A percentile compares a stretch with the other conserved stretches of the same genome.
These are phyloP conservation scores for Saturnispora quitensis DNA, from an alignment of 805 yeast species.

Conservation along the genomic window DNA sequence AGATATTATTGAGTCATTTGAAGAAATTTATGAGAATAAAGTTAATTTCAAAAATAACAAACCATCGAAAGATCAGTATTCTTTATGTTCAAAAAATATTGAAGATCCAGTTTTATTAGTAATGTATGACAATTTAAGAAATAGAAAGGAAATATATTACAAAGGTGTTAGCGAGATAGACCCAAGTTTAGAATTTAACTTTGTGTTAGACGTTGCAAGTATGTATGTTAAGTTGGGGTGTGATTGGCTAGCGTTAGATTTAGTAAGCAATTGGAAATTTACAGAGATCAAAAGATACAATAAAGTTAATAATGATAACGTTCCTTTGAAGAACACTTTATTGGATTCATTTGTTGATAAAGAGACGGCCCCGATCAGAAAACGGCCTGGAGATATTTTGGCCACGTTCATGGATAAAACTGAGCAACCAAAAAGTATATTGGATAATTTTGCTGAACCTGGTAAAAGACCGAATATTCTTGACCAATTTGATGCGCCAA, in stretches of 20 bases:
- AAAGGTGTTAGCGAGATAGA: conserved; percentile 40
- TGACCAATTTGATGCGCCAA: not conserved
- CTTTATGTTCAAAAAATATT: conserved; percentile 16
- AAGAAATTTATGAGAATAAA: conserved; percentile 14
- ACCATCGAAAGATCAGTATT: conserved; percentile 16
- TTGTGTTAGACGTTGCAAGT: conserved; percentile 51
- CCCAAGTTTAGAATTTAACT: conserved; percentile 44
- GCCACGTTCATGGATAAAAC: conserved; percentile 8
- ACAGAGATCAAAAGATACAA: not conserved
- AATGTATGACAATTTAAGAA: conserved; percentile 54
- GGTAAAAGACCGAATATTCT: not conserved
- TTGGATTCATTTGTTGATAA: conserved; percentile 1
- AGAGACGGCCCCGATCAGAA: not conserved
- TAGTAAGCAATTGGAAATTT: conserved; percentile 65
- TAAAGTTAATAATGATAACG: not conserved
- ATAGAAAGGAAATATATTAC: conserved; percentile 39
- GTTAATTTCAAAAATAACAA: conserved; percentile 29
- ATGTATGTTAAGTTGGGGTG: conserved; percentile 89
- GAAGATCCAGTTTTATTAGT: conserved; percentile 79
- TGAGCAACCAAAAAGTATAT: not conserved
- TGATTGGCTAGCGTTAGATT: conserved; percentile 58
- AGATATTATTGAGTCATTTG: conserved; percentile 24
- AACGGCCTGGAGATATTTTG: conserved; percentile 13
- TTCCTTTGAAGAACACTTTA: not conserved
- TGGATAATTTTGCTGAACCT: conserved; percentile 1